Base-by-base conservation (phyloP, 306 rosid genomes). In the Coriaria nepalensis region DNA sequence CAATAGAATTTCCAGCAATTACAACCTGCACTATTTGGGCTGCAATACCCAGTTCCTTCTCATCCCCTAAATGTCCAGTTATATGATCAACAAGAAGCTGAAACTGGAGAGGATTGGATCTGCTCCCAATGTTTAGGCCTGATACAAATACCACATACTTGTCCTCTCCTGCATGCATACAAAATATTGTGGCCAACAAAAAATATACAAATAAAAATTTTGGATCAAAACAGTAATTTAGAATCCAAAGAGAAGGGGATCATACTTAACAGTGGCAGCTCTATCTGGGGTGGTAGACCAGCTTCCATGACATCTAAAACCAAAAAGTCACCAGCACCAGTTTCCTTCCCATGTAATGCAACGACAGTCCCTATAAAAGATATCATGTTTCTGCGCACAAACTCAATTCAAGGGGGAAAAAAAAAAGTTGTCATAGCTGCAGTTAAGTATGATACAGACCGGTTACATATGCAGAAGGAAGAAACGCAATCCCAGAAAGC, bases 21-120 rank as follows among this genome's bases (percentile, higher is more conserved):
- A 90, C 81, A 53, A 90, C 72, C 12, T 59, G 95, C 53, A 77
- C 92, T 53, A 81, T 81, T 77, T 90, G 75, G 10, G 97, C 78
- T 39, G 95, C 95, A 67, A 90, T 53, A 53, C 69, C 77, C 73
- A 78, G 87, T 57, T 77, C 95, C 92, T 77, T 74, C 71, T 77
- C 87, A 67, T 90, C 97, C 64, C 95, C 97, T 73, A 90, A 73
- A 69, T 90, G 94, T 37, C 97, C 97, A 7, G 97, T 90, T 52
- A 90, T 79, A 69, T 90, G 94, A 65, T 90, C 97, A 61, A 90
- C 67, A 56, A 84, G 80, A 66, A 90, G 97, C 85, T 84, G 97
- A 66, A 84, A 70, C 56, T 74, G 90, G 42, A 90, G 95, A 56
- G 97, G 97, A 65, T 84, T 84, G 47, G 74, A 72, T 64, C 80